These are phyloP conservation scores for Phanerochaete carnosa DNA, from an alignment of 768 basidiomycete species.

Conservation along the genomic window DNA sequence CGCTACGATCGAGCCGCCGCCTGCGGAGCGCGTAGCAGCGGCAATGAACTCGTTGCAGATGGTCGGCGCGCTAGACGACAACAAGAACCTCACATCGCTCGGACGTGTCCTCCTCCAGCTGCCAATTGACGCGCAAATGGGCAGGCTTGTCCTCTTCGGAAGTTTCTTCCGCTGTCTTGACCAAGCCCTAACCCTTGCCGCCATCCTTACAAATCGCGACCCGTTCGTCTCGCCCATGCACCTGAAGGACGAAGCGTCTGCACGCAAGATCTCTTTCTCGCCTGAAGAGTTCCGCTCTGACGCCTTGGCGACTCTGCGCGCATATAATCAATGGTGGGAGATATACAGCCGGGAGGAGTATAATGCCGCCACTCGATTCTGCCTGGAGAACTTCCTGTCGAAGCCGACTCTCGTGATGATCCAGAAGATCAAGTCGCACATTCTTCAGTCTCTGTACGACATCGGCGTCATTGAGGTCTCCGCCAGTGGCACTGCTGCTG, in stretches of 20 bases:
- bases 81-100: constrained; percentile 78
- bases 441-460: constrained; percentile 72
- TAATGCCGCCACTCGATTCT: constrained; percentile 68
- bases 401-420: constrained; percentile 83
- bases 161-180: constrained; percentile 92
- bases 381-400: constrained; percentile 81
- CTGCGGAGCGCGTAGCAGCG: constrained; percentile 64
- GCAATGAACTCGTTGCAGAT: constrained; percentile 78
- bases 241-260: constrained; percentile 65
- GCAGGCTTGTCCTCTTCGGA: constrained; percentile 85
- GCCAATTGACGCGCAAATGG: constrained; percentile 88
- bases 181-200: constrained; percentile 85
- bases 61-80: constrained; percentile 81
- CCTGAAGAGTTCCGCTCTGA: constrained; percentile 83
- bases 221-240: constrained; percentile 86
- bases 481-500: constrained; percentile 44
- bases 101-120: constrained; percentile 86
- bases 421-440: constrained; percentile 73
- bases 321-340: constrained; percentile 80
- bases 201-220: constrained; percentile 85
- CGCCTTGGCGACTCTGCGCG: constrained; percentile 70
- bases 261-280: constrained; percentile 75
- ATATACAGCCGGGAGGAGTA: constrained; percentile 68
- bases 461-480: constrained; percentile 83
- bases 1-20: constrained; percentile 87